These are phyloP conservation scores for Leucaena leucocephala DNA, from an alignment of 306 rosid species.

Conservation along the genomic window DNA sequence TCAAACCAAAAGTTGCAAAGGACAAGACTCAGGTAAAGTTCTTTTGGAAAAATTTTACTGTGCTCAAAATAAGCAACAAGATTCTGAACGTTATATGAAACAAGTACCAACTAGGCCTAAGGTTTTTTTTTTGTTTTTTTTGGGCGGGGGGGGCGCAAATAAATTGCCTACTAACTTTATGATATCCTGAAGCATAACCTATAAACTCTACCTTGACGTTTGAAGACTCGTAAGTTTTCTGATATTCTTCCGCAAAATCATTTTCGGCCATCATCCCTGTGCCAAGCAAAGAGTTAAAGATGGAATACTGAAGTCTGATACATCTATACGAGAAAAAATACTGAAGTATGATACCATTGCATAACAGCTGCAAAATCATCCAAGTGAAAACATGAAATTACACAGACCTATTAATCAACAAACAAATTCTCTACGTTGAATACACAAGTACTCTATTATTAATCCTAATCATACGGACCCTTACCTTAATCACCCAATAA, in stretches of 20 bases:
- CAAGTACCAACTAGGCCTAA: not conserved
- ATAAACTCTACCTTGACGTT: conserved; percentile 44
- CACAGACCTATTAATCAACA: not conserved
- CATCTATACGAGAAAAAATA: not conserved
- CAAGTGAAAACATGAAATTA: not conserved
- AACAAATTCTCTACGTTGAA: not conserved
- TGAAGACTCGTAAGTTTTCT: conserved; percentile 36
- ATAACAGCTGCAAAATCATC: conserved; percentile 7
- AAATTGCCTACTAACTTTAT: not conserved
- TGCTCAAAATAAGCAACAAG: not conserved
- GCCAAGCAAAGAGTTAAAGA: conserved; percentile 3
- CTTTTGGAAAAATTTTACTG: not conserved
- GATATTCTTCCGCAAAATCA: conserved; percentile 40
- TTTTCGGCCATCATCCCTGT: conserved; percentile 52
- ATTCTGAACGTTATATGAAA: not conserved
- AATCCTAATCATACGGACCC: not conserved
- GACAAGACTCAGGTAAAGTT: not conserved
- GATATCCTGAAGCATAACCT: not conserved
- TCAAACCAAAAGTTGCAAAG: not conserved
- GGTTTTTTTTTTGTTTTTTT: not conserved
- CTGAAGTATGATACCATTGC: not conserved
- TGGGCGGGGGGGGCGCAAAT: not conserved
- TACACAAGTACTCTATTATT: not conserved
- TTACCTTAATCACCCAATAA: not conserved
- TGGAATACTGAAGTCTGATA: not conserved